A percentile compares a stretch with the other conserved stretches of the same genome.
Evolutionary conservation across 495 filamentous ascomycete species (phyloP).

Genomic region (Penicillium psychrofluorescens): DNA sequence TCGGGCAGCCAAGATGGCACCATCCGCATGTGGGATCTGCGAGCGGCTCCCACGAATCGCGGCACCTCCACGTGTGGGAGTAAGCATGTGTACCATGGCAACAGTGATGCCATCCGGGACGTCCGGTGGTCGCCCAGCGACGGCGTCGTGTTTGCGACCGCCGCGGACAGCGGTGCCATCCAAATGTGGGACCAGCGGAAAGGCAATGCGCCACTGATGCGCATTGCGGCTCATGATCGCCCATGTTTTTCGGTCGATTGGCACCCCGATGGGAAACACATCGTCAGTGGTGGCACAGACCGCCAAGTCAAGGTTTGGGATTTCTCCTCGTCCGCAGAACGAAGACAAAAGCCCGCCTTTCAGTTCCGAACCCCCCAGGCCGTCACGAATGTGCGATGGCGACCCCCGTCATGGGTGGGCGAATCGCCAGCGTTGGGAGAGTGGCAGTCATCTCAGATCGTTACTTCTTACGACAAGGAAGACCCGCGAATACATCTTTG

Average conservation of each 20-base stretch:
- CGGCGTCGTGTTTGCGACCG: constrained; percentile 78
- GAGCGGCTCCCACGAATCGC: constrained; percentile 42
- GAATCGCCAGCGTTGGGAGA: constrained; percentile 56
- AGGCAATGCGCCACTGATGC: constrained; percentile 50
- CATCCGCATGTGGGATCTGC: constrained; percentile 73
- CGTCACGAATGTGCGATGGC: constrained; percentile 76
- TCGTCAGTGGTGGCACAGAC: constrained; percentile 78
- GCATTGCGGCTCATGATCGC: constrained; percentile 78
- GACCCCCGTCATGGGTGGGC: constrained; percentile 69
- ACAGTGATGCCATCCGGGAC: constrained; percentile 74
- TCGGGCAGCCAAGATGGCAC: constrained; percentile 91
- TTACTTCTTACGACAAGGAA: constrained; percentile 59
- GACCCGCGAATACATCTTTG: constrained; percentile 75
- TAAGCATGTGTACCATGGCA: constrained; percentile 50
- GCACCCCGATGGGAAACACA: constrained; percentile 90
- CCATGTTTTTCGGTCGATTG: constrained; percentile 80
- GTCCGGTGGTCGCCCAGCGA: constrained; percentile 85
- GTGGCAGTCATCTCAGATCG: constrained; percentile 61
- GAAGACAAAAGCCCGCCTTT: constrained; percentile 67
- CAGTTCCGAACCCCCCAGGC: constrained; percentile 57
- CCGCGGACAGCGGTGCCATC: constrained; percentile 77
- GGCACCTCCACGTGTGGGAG: constrained; percentile 47
- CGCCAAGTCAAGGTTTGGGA: constrained; percentile 89
- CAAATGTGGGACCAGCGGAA: constrained; percentile 66
- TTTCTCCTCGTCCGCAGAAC: constrained; percentile 66